Evolutionary conservation across 2,329 filamentous ascomycete species (phyloP), one percentile per base, ranked within the genome.

Genomic region (Hymenoscyphus occultus): DNA sequence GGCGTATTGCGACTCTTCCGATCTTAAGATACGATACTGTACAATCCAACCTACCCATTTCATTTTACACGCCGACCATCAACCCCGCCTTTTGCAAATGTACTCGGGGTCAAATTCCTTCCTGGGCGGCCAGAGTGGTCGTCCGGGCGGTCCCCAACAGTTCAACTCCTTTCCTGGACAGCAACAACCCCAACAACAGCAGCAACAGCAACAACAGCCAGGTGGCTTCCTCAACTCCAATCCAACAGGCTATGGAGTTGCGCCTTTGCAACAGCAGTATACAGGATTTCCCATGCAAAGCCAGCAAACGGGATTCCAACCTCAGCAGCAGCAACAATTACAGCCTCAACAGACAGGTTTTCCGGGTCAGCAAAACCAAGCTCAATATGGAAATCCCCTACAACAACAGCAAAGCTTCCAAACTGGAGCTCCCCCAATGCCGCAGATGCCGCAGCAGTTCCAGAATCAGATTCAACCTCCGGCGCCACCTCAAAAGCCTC

Each of bases 71-170:
- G n/a, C 56, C 6, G 67, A 63, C 68, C 64, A 54, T 62, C 76
- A 42, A 40, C 40, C 56, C 54, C 32, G 54, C 35, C 79, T 97
- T 28, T 19, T 28, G 48, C 48, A 54, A 54, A 54, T 97, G 94
- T 98, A 92, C 81, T 95, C 92, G 71, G 92, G 90, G 77, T 91
- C 92, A 71, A 96, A 91, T 82, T 89, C 91, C 70, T 97, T 89
- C 78, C 80, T 96, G 74, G 92, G 92, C 78, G 90, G 88, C 80
- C 86, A 84, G 77, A 92, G 89, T 76, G 90, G 84, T 81, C 86
- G 90, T 77, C 90, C 88, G 67, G 90, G 90, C 60, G 86, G 87
- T 62, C 85, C 86, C 74, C 86, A 82, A 68, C 82, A 86, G 71
- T 85, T 82, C 71, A 77, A 79, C 75, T 80, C 82, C 67, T 83